Conservation (phyloP, 2,329 filamentous ascomycete species). For the Fusarium avenaceum region DNA sequence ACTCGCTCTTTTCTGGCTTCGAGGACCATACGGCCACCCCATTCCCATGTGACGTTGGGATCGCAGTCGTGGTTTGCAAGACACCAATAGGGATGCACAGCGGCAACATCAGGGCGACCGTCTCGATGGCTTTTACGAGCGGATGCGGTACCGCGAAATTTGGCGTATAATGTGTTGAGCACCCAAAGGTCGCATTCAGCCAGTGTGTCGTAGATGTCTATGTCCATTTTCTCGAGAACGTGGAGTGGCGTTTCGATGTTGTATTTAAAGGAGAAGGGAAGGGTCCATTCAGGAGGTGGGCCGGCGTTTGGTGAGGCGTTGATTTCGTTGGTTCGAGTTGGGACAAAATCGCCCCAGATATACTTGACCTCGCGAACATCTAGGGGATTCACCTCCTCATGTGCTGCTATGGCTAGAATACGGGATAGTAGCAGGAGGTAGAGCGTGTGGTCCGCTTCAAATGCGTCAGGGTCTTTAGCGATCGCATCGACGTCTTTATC, state of each 20-base stretch:
- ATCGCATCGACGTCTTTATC: conserved; percentile 76
- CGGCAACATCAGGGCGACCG: conserved; percentile 89
- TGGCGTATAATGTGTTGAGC: conserved; percentile 91
- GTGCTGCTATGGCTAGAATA: conserved; percentile 72
- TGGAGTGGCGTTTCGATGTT: conserved; percentile 82
- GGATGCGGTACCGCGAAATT: conserved; percentile 93
- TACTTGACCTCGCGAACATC: conserved; percentile 75
- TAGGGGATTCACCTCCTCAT: conserved; percentile 72
- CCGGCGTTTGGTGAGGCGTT: conserved; percentile 66
- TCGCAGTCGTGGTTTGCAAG: conserved; percentile 96
- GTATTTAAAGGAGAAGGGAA: conserved; percentile 83
- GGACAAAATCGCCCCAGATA: conserved; percentile 77
- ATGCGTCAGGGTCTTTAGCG: conserved; percentile 72
- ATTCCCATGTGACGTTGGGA: conserved; percentile 95
- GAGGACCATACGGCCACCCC: conserved; percentile 83
- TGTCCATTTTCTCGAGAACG: conserved; percentile 85
- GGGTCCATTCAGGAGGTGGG: conserved; percentile 73
- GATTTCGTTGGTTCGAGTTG: conserved; percentile 65
- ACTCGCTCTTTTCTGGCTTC: conserved; percentile 72
- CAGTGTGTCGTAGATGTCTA: conserved; percentile 76
- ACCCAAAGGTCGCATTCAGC: conserved; percentile 80
- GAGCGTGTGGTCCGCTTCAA: conserved; percentile 71
- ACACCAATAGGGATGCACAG: conserved; percentile 96
- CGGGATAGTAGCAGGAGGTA: conserved; percentile 74
- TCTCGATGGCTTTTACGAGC: conserved; percentile 82